Base-by-base conservation (phyloP, 768 basidiomycete genomes). In the Mycena kentingensis region DNA sequence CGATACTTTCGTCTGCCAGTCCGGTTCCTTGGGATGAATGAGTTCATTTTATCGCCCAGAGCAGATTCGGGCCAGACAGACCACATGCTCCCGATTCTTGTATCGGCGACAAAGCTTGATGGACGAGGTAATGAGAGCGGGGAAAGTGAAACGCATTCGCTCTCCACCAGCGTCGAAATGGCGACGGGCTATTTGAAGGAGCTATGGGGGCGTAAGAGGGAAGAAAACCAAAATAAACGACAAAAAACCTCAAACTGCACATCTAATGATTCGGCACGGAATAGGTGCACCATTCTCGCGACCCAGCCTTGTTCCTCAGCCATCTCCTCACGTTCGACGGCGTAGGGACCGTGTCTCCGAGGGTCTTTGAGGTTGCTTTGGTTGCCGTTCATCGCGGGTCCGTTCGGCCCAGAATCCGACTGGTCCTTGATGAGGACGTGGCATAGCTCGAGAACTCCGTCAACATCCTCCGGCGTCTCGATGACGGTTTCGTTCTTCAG, bases 241-340 rank as follows among this genome's bases (percentile, higher is more conserved):
- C 46, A 42, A 66, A 83, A 24, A 54, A 91, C 95, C 80, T 94
- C 88, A 59, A 93, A 96, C 63, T 99, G 97, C 13, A 87, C 82
- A 60, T 82, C 88, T 58, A 98, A 68, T 24, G 90, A 88, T 45
- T 97, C 93, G 0, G 91, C 81, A 19, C 87, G 76, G 83, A 98
- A 97, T 27, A 98, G 68, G 75, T 99, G 97, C 2, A 98, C 90
- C 92, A 98, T 98, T 57, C 96, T 77, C 34, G 97, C 96, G 15
- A 98, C 84, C 97, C 97, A 99, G 0, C 97, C 97, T 63, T 99
- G 97, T 68, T 99, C 97, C 68, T 99, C 97, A 0, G 94, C 95
- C 75, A 94, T 79, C 65, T 98, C 96, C 66, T 95, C 91, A 45
- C 86, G 72, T 66, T 96, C 95, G 46, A 81, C 62, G 25, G 76